Evolutionary conservation across 208 protist genomes (phyloP).

Genomic region (Crithidia thermophila): DNA sequence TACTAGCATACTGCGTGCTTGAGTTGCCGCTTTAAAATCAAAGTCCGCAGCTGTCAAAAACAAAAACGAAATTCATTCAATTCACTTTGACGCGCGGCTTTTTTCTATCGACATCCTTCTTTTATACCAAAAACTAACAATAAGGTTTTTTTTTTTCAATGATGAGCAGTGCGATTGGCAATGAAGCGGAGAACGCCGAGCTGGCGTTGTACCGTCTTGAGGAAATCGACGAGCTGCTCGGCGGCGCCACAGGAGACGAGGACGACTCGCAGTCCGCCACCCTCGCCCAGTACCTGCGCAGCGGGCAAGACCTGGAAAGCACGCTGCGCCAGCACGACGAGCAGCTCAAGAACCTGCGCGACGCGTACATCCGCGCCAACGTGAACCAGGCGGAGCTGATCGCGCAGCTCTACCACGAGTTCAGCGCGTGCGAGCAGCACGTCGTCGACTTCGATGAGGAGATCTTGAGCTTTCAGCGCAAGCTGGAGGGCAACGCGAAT

Average conservation of each 20-base stretch:
- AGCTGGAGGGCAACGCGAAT: conserved; percentile 71
- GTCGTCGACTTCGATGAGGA: conserved; percentile 84
- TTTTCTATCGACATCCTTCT: too few relatives aligned
- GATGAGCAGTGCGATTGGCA: conserved; percentile 16
- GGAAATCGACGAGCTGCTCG: conserved; percentile 79
- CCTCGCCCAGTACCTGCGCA: conserved; percentile 62
- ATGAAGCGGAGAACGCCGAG: conserved; percentile 46
- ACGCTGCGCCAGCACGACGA: conserved; percentile 57
- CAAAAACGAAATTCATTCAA: too few relatives aligned
- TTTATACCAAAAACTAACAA: conserved; percentile 1
- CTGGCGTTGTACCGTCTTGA: conserved; percentile 51
- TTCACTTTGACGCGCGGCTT: too few relatives aligned
- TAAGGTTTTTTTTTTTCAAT: background rate
- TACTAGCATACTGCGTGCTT: too few relatives aligned
- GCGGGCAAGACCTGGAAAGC: conserved; percentile 43
- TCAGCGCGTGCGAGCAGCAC: conserved; percentile 68
- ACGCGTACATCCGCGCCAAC: conserved; percentile 70
- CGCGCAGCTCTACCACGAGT: conserved; percentile 68
- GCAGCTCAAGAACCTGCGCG: conserved; percentile 61
- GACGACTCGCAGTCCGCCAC: conserved; percentile 30
- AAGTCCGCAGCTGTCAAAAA: too few relatives aligned
- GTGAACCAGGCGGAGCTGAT: conserved; percentile 59
- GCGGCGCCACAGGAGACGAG: conserved; percentile 43
- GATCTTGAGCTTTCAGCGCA: conserved; percentile 82
- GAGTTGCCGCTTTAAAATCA: too few relatives aligned